These are phyloP conservation scores for Saturnispora hagleri DNA, from an alignment of 805 yeast genomes.

Conservation along the genomic window DNA sequence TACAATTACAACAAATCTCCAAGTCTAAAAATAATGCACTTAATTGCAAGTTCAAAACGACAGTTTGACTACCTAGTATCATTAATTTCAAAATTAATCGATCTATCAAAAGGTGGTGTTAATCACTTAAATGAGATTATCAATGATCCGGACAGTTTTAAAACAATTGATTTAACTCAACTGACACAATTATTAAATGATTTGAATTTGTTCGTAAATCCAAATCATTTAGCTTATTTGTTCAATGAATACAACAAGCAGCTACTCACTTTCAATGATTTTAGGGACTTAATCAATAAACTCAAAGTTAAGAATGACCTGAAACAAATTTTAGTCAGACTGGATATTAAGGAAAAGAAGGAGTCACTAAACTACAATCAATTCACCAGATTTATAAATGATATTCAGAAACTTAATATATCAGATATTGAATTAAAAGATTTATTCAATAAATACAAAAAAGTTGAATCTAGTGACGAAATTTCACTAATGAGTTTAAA, in stretches of 20 bases:
- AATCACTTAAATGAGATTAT: conserved; percentile 6
- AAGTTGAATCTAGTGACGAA: conserved; percentile 11
- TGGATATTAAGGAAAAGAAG: conserved; percentile 28
- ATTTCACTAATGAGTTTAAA: conserved; percentile 19
- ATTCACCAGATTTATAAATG: neutral
- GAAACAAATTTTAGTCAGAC: conserved; percentile 32
- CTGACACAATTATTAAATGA: conserved; percentile 21
- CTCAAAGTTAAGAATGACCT: conserved; percentile 58
- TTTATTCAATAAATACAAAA: neutral
- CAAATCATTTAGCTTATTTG: conserved; percentile 35
- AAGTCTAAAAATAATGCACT: conserved; percentile 61
- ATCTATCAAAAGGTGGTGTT: conserved; percentile 13
- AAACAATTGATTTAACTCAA: conserved; percentile 5
- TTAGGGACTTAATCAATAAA: conserved; percentile 61
- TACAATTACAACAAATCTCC: conserved; percentile 41
- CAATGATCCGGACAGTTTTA: conserved; percentile 5
- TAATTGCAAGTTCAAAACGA: conserved; percentile 48
- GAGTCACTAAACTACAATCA: neutral
- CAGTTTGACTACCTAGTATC: conserved; percentile 47
- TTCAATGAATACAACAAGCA: conserved; percentile 53
- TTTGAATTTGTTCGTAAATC: conserved; percentile 64
- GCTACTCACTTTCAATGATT: conserved; percentile 58
- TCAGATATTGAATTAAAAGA: neutral
- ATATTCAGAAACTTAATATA: neutral
- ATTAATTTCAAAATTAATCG: conserved; percentile 46